phyloP scores from a whole-genome alignment of 2,329 filamentous ascomycete genomes.

The Fusarium poae region DNA sequence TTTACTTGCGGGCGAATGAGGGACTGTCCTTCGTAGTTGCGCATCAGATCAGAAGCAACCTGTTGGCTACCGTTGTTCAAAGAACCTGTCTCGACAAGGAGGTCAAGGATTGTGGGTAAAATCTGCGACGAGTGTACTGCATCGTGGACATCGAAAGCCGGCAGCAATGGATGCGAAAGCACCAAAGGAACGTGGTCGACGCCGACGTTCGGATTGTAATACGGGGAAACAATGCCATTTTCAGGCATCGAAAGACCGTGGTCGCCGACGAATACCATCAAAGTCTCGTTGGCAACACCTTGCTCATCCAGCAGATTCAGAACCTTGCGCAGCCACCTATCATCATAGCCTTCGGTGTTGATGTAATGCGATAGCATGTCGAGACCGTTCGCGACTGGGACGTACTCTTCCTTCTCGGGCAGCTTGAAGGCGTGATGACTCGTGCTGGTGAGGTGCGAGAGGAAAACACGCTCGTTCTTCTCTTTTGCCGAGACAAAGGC shows the following conservation, averaged over 20 bases:
- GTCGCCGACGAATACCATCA: slow-evolving; percentile 53
- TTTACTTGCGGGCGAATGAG: slow-evolving; percentile 45
- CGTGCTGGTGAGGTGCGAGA: slow-evolving; percentile 48
- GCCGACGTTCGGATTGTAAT: slow-evolving; percentile 51
- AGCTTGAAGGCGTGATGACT: slow-evolving; percentile 53
- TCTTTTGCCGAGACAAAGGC: slow-evolving; percentile 49
- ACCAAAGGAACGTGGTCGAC: slow-evolving; percentile 51
- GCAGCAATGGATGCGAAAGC: slow-evolving; percentile 51
- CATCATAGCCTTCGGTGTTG: slow-evolving; percentile 52
- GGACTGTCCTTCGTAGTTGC: slow-evolving; percentile 53
- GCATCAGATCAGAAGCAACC: slow-evolving; percentile 44
- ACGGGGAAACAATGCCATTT: slow-evolving; percentile 49
- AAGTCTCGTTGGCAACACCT: slow-evolving; percentile 52
- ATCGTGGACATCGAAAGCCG: slow-evolving; percentile 48
- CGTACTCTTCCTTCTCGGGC: slow-evolving; percentile 47
- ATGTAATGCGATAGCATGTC: slow-evolving; percentile 52
- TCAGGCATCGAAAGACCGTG: slow-evolving; percentile 53
- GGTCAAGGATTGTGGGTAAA: slow-evolving; percentile 51
- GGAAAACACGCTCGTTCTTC: slow-evolving; percentile 52
- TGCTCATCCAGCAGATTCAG: slow-evolving; percentile 51
- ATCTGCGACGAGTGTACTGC: slow-evolving; percentile 51
- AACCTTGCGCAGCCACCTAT: slow-evolving; percentile 51
- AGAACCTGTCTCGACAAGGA: slow-evolving; percentile 51
- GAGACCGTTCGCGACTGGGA: slow-evolving; percentile 45
- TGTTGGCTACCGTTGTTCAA: slow-evolving; percentile 39